Evolutionary conservation across 345 rosid species (phyloP).

Genomic region (Sonneratia caseolaris): DNA sequence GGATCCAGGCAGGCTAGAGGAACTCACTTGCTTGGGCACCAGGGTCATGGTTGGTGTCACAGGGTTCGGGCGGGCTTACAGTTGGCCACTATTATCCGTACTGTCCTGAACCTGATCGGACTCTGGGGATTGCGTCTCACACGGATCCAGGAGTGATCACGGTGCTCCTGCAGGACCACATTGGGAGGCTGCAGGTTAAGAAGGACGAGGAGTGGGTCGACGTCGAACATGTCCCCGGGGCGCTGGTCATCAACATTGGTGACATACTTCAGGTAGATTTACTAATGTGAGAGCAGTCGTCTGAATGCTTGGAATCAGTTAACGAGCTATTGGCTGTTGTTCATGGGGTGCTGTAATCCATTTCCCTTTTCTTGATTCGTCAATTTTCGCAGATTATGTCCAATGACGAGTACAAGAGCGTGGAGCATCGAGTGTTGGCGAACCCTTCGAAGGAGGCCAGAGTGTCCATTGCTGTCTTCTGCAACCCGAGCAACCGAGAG

Average conservation of each 20-base stretch:
- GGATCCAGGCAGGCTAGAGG: conserved; percentile 21
- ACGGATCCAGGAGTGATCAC: conserved; percentile 39
- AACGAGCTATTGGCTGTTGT: no score
- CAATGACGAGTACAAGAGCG: conserved; percentile 38
- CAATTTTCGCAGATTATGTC: conserved; percentile 28
- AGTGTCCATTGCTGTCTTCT: conserved; percentile 32
- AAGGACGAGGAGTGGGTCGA: conserved; percentile 34
- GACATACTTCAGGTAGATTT: conserved; percentile 42
- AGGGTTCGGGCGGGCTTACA: no score
- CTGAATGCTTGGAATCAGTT: no score
- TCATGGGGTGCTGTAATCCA: no score
- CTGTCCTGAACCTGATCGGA: conserved; percentile 54
- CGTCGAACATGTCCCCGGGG: conserved; percentile 37
- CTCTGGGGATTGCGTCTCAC: conserved; percentile 35
- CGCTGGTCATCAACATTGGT: conserved; percentile 38
- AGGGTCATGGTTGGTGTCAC: conserved; percentile 36
- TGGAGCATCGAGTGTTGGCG: conserved; percentile 39
- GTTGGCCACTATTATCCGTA: conserved; percentile 38
- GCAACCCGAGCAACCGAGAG: conserved; percentile 22
- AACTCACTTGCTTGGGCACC: conserved; percentile 24
- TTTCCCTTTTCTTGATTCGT: no score
- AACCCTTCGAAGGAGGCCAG: conserved; percentile 24
- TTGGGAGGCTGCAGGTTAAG: conserved; percentile 49
- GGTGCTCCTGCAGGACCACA: conserved; percentile 32
- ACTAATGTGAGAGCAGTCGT: no score